A percentile compares a stretch with the other conserved stretches of the same genome.
Conservation (phyloP, 495 filamentous ascomycete genomes). For the Penicillium maclennaniae region DNA sequence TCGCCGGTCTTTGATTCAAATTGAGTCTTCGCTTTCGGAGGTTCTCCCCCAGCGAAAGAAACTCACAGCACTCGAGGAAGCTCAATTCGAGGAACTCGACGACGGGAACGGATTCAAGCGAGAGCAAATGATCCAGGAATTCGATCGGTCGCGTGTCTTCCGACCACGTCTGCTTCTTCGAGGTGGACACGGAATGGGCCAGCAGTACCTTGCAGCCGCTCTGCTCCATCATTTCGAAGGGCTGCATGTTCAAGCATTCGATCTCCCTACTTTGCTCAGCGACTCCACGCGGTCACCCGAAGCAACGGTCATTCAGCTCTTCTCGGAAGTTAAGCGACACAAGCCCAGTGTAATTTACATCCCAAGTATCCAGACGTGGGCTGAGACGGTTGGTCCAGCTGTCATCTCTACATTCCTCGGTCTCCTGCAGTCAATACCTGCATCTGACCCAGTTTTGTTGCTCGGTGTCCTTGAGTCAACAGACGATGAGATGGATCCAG, state of each 20-base stretch:
- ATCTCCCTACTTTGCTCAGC: slow-evolving; percentile 76
- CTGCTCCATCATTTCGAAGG: slow-evolving; percentile 87
- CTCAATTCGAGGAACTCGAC: slow-evolving; percentile 82
- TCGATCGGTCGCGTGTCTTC: slow-evolving; percentile 84
- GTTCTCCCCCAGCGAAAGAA: slow-evolving; percentile 80
- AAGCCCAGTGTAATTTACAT: slow-evolving; percentile 97
- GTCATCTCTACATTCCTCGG: slow-evolving; percentile 75
- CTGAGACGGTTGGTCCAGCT: slow-evolving; percentile 58
- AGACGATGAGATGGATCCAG: slow-evolving; percentile 50
- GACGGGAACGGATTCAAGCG: slow-evolving; percentile 77
- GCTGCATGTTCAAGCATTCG: slow-evolving; percentile 92
- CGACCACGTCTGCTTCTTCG: slow-evolving; percentile 79
- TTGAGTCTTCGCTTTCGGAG: slow-evolving; percentile 64
- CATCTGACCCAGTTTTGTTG: slow-evolving; percentile 83
- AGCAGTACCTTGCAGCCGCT: slow-evolving; percentile 85
- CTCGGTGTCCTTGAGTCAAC: slow-evolving; percentile 73
- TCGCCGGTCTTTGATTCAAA: slow-evolving; percentile 60
- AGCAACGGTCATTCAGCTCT: slow-evolving; percentile 81
- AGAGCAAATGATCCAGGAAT: slow-evolving; percentile 84
- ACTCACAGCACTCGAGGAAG: slow-evolving; percentile 86
- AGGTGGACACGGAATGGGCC: slow-evolving; percentile 83
- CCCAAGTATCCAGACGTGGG: slow-evolving; percentile 86
- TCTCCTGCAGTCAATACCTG: slow-evolving; percentile 70
- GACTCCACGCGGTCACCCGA: slow-evolving; percentile 72
- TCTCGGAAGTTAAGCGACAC: slow-evolving; percentile 85